phyloP scores from a whole-genome alignment of 2,329 filamentous ascomycete species.

The Fusarium vanettenii region DNA sequence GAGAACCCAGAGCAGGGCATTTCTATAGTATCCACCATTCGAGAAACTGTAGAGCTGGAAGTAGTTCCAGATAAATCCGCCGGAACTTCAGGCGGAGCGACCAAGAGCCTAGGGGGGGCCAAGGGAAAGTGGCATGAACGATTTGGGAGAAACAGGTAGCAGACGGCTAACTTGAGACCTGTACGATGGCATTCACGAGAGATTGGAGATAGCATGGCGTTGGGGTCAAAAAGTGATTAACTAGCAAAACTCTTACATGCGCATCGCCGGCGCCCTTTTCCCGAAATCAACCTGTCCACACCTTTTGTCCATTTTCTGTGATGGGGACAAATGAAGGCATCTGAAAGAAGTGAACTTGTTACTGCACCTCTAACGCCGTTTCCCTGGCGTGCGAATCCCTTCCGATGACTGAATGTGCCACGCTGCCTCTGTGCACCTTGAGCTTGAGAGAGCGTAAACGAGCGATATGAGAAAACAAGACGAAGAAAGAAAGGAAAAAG shows the following conservation, averaged over 20 bases:
- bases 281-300: not conserved
- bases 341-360: not conserved
- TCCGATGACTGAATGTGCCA: not conserved
- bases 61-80: conserved; percentile 51
- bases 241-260: not conserved
- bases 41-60: conserved; percentile 72
- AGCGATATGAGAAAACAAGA: not conserved
- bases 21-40: conserved; percentile 64
- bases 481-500: too few relatives aligned
- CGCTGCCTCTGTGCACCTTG: not conserved
- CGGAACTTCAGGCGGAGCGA: conserved; percentile 30
- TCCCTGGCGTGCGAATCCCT: not conserved
- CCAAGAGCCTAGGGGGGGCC: conserved; percentile 40
- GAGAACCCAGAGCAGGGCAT: conserved; percentile 51
- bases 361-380: not conserved
- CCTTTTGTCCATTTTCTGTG: not conserved
- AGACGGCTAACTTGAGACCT: not conserved
- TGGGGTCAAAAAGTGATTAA: not conserved
- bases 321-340: not conserved
- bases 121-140: conserved; percentile 71
- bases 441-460: not conserved
- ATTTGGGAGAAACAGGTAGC: conserved; percentile 61
- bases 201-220: not conserved
- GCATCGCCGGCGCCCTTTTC: not conserved
- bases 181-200: not conserved